These are phyloP conservation scores for Amanita brunnescens DNA, from an alignment of 768 basidiomycete genomes.

Conservation along the genomic window DNA sequence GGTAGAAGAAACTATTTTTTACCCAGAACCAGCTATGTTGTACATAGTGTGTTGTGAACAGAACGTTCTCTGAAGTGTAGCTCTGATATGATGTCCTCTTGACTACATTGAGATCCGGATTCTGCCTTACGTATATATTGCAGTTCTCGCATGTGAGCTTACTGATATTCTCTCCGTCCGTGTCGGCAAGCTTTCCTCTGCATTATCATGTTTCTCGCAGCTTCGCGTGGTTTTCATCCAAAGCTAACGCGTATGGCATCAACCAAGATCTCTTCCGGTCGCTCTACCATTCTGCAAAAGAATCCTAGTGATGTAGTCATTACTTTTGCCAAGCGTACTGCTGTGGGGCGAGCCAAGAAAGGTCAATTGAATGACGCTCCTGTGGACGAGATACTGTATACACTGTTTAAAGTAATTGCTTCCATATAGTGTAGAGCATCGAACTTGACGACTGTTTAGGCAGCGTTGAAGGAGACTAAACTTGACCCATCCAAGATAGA, in stretches of 20 bases:
- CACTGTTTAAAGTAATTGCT: constrained; percentile 62
- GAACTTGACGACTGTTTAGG: constrained; percentile 29
- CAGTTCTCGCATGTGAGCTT: too few species aligned
- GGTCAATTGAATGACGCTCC: constrained; percentile 86
- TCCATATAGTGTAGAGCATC: not conserved
- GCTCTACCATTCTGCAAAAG: constrained; percentile 52
- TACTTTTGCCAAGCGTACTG: constrained; percentile 83
- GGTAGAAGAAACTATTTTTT: too few species aligned
- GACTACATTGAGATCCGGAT: too few species aligned
- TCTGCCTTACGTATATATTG: too few species aligned
- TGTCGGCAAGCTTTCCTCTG: not conserved
- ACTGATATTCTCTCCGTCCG: not conserved
- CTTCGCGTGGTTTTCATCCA: constrained; percentile 14
- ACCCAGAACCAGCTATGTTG: too few species aligned
- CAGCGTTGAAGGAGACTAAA: constrained; percentile 53
- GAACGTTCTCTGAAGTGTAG: too few species aligned
- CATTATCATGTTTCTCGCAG: constrained; percentile 10
- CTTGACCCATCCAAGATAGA: constrained; percentile 67
- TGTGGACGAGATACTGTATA: constrained; percentile 80
- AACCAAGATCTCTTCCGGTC: constrained; percentile 34
- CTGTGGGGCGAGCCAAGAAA: constrained; percentile 82
- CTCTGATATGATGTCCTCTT: too few species aligned
- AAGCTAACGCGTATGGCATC: constrained; percentile 29
- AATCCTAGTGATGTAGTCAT: constrained; percentile 82
- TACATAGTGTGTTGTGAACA: too few species aligned